Conservation (phyloP, 371 early-diverging fungal genomes). For the Mortierella sp. region DNA sequence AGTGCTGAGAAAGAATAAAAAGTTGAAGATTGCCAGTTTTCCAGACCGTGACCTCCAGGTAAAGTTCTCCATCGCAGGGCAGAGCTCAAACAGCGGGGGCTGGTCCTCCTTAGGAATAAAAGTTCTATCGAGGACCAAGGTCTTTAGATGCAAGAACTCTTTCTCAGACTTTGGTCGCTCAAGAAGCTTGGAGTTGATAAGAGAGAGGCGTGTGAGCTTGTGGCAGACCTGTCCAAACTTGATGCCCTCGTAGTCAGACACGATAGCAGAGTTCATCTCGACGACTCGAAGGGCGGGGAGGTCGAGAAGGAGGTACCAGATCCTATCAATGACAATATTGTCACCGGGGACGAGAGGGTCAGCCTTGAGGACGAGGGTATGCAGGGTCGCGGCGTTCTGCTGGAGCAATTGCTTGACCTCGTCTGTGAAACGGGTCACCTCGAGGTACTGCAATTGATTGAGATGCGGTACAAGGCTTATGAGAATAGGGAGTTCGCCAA, state of each 20-base stretch:
- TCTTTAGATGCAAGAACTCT: constrained; percentile 4
- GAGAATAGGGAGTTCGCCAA: constrained; percentile 17
- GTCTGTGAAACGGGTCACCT: constrained; percentile 10
- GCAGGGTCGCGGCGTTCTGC: constrained; percentile 20
- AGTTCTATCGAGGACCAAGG: constrained; percentile 23
- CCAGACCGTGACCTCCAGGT: constrained; percentile 27
- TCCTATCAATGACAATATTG: constrained; percentile 12
- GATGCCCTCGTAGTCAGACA: constrained; percentile 23
- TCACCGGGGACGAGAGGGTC: constrained; percentile 15
- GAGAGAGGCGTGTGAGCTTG: constrained; percentile 11
- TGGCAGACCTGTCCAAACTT: constrained; percentile 18
- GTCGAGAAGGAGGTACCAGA: constrained; percentile 16
- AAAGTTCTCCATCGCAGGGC: constrained; percentile 14
- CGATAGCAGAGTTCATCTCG: constrained; percentile 23
- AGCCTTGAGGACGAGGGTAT: constrained; percentile 21
- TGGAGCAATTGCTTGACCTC: constrained; percentile 19
- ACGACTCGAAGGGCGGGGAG: constrained; percentile 1
- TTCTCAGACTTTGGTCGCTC: constrained; percentile 27
- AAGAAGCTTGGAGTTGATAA: constrained; percentile 27
- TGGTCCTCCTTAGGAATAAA: constrained; percentile 21
- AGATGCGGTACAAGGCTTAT: constrained; percentile 6
- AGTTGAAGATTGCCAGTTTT: constrained; percentile 9
- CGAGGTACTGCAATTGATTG: constrained; percentile 19
- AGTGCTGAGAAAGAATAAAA: constrained; percentile 18
- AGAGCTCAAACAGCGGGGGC: constrained; percentile 20